Evolutionary conservation across 495 filamentous ascomycete genomes (phyloP), one percentile per base, ranked within the genome.

Genomic region (Cladorrhinum samala): DNA sequence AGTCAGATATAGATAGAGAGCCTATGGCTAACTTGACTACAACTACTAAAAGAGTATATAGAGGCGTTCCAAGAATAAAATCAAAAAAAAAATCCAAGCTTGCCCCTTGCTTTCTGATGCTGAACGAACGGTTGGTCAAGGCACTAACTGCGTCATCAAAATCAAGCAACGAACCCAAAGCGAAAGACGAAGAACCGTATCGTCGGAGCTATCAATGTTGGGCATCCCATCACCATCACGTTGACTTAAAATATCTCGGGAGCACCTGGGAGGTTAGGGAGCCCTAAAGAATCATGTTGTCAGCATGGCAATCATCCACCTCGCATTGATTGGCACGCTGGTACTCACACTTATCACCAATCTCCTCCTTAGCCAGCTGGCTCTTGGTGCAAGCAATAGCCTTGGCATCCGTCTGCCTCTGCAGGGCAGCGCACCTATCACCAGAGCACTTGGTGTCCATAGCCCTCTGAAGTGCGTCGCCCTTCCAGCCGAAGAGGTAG

Each of bases 381-480:
- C n/a, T n/a, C 43, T 57, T 57, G 13, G 55, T 53, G 38, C 55
- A 57, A 8, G 55, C 49, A 42, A 57, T 44, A 9, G 55, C 55
- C 25, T 57, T 2, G 23, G 43, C 49, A 23, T 57, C 50, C 5
- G 37, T 53, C 65, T 78, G 75, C 55, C 66, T 63, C 56, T 67
- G 65, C 38, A 70, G 65, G 30, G 72, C 68, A 16, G 52, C 48
- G 38, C 62, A 61, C 41, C 54, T 49, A 21, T 73, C 72, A 53
- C 70, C 71, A 49, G 68, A 62, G 64, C 72, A 74, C 55, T 66
- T 69, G 59, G 66, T 65, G 58, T 74, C 68, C 71, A 74, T 74
- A 21, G 71, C 71, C 23, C 59, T 61, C 59, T 74, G 71, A 2
- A 74, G 65, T 1, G 70, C 59, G 46, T 74, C 71, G 40, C 66